A percentile compares a stretch with the other conserved stretches of the same genome.
Evolutionary conservation across 179 eudicot species (phyloP).

Genomic region (Carnegiea gigantea): DNA sequence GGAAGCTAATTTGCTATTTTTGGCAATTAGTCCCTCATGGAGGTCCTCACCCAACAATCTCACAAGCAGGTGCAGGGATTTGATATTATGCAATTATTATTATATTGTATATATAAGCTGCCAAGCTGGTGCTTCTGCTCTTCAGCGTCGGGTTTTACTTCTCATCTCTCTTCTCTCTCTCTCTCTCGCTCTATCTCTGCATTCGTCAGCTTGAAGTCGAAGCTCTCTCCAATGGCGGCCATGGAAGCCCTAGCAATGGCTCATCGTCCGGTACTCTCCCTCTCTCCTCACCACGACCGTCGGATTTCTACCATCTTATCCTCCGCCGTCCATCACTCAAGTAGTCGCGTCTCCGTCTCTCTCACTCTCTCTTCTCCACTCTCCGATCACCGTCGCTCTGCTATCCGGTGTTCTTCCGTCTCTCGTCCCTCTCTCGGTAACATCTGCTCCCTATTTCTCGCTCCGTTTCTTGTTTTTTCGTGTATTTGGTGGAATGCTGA

Average conservation of each 20-base stretch:
- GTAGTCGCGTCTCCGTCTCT: not conserved
- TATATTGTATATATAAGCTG: too few species aligned
- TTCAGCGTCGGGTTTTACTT: too few species aligned
- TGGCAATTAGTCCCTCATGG: too few species aligned
- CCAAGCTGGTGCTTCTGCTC: too few species aligned
- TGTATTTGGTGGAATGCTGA: not conserved
- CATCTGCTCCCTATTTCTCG: not conserved
- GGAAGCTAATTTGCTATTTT: too few species aligned
- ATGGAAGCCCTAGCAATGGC: constrained; percentile 2
- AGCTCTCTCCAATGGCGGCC: constrained; percentile 4
- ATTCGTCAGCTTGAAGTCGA: not conserved
- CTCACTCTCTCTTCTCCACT: not conserved
- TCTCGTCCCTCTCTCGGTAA: constrained; percentile 2
- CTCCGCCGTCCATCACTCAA: not conserved
- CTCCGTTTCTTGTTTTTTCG: not conserved
- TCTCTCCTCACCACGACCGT: not conserved
- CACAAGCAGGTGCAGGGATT: too few species aligned
- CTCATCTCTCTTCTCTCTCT: not conserved
- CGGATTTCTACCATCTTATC: not conserved
- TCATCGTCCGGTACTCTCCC: not conserved
- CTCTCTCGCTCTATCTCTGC: not conserved
- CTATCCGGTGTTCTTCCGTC: not conserved
- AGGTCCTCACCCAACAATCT: too few species aligned
- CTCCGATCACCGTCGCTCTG: not conserved
- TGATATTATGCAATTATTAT: too few species aligned